Base-by-base conservation (phyloP, 2,329 filamentous ascomycete species). In the Exutisphaerella laricina region DNA sequence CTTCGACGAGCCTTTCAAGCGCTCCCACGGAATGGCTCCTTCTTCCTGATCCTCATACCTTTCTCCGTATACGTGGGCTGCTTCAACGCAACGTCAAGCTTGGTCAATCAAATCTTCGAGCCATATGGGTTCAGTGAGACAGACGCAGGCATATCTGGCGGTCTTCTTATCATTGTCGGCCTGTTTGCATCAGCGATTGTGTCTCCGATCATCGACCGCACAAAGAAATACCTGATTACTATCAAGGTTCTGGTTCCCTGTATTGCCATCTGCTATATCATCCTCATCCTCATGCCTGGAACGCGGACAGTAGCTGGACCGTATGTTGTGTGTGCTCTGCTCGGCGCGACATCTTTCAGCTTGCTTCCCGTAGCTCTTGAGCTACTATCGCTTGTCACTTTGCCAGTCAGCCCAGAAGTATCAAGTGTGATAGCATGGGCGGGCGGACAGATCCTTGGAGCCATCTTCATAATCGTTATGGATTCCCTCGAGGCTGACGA, bases 71-170 rank as follows among this genome's bases (percentile, higher is more conserved):
- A 88, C 65, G 86, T 95, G 48, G 88, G 85, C 57, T 83, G 92
- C 70, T 98, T 98, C 80, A 97, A 97, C 73, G 84, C 84, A 54
- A 72, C 89, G 53, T 94, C 88, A 37, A 85, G 85, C 1, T 78
- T 97, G 1, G 74, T 97, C 7, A 94, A 90, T 69, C 90, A 96
- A 62, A 86, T 97, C 61, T 77, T 97, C 51, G 71, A 78, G 28
- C 92, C 92, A 0, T 90, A 96, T 67, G 85, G 80, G 57, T 94
- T 88, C 74, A 77, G 71, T 46, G 84, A 94, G 62, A 83, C 84
- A 51, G 76, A 95, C 43, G 86, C 90, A 16, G 92, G 92, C 23
- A 89, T 97, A 57, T 88, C 83, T 8, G 92, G 92, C 51, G 92
- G 85, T 1, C 66, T 97, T 6, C 76, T 97, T 23, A 97, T 97